Percentiles rank a stretch among this genome's conserved stretches.
phyloP scores from a whole-genome alignment of 1,284 basidiomycete genomes.

The Hypsizygus ulmarius region DNA sequence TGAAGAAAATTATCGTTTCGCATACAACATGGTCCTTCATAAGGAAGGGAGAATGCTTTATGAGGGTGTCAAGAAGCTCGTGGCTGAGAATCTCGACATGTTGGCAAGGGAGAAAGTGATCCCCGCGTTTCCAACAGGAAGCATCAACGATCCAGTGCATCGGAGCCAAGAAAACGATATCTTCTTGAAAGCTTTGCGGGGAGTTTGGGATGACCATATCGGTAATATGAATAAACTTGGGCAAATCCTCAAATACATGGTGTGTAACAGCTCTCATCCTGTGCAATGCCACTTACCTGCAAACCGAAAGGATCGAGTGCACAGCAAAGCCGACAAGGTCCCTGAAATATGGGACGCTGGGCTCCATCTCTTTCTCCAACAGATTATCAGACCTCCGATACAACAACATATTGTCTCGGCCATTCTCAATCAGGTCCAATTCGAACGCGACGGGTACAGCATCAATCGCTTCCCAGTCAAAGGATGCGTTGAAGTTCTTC shows the following conservation, averaged over 20 bases:
- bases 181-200: slow-evolving; percentile 79
- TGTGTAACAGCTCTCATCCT: slow-evolving; percentile 36
- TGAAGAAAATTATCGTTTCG: slow-evolving; percentile 95
- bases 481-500: slow-evolving; percentile 86
- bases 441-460: slow-evolving; percentile 88
- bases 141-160: slow-evolving; percentile 54
- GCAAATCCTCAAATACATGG: slow-evolving; percentile 96
- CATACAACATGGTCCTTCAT: slow-evolving; percentile 90
- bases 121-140: slow-evolving; percentile 75
- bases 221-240: slow-evolving; percentile 88
- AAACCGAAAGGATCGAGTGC: slow-evolving; percentile 85
- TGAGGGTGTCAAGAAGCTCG: slow-evolving; percentile 78
- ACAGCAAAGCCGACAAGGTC: slow-evolving; percentile 69
- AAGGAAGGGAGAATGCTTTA: slow-evolving; percentile 89
- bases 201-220: slow-evolving; percentile 94
- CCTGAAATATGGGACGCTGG: slow-evolving; percentile 86
- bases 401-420: slow-evolving; percentile 80
- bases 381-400: slow-evolving; percentile 84
- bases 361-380: slow-evolving; percentile 79
- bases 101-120: slow-evolving; percentile 79
- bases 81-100: slow-evolving; percentile 80
- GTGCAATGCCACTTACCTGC: slow-evolving; percentile 11
- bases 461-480: slow-evolving; percentile 92
- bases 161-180: slow-evolving; percentile 79
- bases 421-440: slow-evolving; percentile 83